Base-by-base conservation (phyloP, 225 moss, liverwort and hornwort genomes). In the Physcomitrellopsis africana region DNA sequence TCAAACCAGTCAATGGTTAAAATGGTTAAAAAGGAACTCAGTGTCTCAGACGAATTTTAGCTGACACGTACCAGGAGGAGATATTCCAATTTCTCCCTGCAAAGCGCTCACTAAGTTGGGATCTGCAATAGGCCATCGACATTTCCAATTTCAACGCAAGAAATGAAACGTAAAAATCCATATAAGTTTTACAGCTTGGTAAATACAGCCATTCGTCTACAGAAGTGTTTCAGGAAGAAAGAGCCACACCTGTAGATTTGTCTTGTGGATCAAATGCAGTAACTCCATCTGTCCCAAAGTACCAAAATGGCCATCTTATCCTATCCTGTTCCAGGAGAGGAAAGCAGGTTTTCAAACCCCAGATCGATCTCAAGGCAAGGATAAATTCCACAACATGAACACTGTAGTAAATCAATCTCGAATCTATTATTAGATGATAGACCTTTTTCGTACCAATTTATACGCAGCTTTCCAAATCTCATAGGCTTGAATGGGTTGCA, bases 251-350 rank as follows among this genome's bases (percentile, higher is more conserved):
- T 72, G 88, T 83, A 73, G 24, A 10, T 18, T 78, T 88, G 79
- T 93, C 92, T 12, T 72, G 61, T 68, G 92, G 96, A 80, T 96
- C 96, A 54, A 96, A 92, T 48, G 93, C 92, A 79, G 96, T 96
- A 32, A 89, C 93, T 86, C 96, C 96, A 79, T 96, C 96, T 1
- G 90, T 90, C 64, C 96, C 96, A 47, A 96, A 93, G 62, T 96
- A 96, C 96, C 96, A 96, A 78, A 77, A 93, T 52, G 96, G 96
- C 82, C 77, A 96, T 65, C 83, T 80, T 46, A 82, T 70, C 63
- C 84, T 93, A 41, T 85, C 89, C 96, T 96, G 92, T 24, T 75
- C 48, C 69, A 29, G 26, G 22, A 60, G 44, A 51, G 65, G 29
- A 29, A 8, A 9, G 55, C 10, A 3, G 11, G 48, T 52, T 43